Conservation (phyloP, 805 yeast species). For the Cephaloascus fragrans region DNA sequence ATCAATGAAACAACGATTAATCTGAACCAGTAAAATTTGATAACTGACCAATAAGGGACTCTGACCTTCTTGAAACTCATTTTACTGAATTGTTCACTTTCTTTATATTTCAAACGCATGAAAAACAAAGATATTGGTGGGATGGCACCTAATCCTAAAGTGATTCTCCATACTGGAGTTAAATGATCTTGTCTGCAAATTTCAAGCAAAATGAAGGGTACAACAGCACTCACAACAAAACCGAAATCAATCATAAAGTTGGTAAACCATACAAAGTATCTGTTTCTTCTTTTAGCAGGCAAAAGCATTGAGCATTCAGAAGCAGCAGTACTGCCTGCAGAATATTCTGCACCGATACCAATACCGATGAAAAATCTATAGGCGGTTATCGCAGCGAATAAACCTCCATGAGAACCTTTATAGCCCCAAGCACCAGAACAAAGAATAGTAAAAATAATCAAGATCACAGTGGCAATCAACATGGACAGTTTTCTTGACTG, state of each 20-base stretch:
- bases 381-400: constrained; percentile 75
- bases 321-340: constrained; percentile 87
- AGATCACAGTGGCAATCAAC: constrained; percentile 65
- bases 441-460: constrained; percentile 70
- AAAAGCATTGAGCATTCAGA: constrained; percentile 80
- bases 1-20: constrained; percentile 58
- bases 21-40: constrained; percentile 83
- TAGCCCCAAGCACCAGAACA: constrained; percentile 85
- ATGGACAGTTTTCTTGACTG: constrained; percentile 76
- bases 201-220: constrained; percentile 79
- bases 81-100: constrained; percentile 63
- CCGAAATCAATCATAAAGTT: constrained; percentile 83
- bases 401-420: constrained; percentile 57
- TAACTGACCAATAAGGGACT: constrained; percentile 57
- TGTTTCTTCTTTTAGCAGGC: constrained; percentile 76
- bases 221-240: constrained; percentile 74
- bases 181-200: constrained; percentile 65
- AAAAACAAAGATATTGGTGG: constrained; percentile 75
- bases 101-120: constrained; percentile 66
- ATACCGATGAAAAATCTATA: constrained; percentile 84
- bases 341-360: constrained; percentile 93
- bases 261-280: constrained; percentile 86
- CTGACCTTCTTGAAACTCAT: constrained; percentile 53
- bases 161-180: constrained; percentile 83
- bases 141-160: constrained; percentile 83